Evolutionary conservation across 371 early-diverging fungal genomes (phyloP).

Genomic region (Mortierella sp.): DNA sequence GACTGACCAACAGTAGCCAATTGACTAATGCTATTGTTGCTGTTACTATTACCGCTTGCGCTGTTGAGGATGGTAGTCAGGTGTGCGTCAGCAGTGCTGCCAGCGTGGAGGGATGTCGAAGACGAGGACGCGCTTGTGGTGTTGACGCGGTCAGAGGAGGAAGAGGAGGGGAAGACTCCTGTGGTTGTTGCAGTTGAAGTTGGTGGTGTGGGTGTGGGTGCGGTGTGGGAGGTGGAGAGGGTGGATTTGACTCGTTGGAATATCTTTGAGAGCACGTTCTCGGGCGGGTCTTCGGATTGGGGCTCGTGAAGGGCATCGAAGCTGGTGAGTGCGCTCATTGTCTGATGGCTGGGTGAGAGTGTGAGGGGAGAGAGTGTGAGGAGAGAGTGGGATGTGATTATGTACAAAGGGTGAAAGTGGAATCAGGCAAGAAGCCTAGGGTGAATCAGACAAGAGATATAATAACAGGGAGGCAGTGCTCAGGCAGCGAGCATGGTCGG

Average conservation of each 20-base stretch:
- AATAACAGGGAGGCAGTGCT: neutral
- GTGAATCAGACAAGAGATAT: neutral
- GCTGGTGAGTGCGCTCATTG: constrained; percentile 49
- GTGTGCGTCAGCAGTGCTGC: neutral
- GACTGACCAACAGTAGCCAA: neutral
- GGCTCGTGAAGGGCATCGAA: constrained; percentile 55
- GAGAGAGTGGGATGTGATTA: neutral
- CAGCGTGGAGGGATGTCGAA: neutral
- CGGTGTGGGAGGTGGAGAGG: constrained; percentile 41
- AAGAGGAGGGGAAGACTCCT: neutral
- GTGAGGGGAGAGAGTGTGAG: neutral
- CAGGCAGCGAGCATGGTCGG: neutral
- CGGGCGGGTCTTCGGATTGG: constrained; percentile 60
- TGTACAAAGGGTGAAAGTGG: neutral
- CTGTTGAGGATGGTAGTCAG: neutral
- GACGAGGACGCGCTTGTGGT: neutral
- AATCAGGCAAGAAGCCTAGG: neutral
- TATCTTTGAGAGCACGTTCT: constrained; percentile 72
- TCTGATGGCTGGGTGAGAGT: neutral
- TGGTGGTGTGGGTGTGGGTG: neutral
- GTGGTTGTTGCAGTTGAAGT: neutral
- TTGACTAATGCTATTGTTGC: neutral
- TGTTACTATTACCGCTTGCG: neutral
- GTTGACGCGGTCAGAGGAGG: neutral
- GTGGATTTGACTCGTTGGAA: constrained; percentile 71